Conservation (phyloP, 2,329 filamentous ascomycete genomes). For the Fusarium sp. region DNA sequence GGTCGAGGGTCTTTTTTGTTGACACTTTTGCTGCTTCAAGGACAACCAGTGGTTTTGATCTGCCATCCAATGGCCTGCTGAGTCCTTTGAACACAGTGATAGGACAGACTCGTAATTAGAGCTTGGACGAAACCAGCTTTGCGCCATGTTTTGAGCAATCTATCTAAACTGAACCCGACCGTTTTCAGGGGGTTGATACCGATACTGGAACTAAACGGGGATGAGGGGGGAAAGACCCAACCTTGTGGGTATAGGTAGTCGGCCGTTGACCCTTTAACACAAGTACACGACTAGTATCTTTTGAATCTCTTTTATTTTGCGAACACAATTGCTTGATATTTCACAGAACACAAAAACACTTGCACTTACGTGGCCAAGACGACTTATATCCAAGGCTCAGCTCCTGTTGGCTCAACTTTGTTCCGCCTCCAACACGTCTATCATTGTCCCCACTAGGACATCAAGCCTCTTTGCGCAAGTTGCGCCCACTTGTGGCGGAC, state of each 20-base stretch:
- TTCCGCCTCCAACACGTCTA: not conserved
- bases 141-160: not conserved
- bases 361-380: not conserved
- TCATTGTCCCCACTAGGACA: conserved; percentile 3
- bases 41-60: conserved; percentile 2
- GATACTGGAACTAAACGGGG: conserved; percentile 4
- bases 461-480: conserved; percentile 26
- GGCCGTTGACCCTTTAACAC: conserved; percentile 21
- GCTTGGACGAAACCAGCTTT: not conserved
- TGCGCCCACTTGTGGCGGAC: conserved; percentile 50
- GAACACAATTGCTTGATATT: conserved; percentile 10
- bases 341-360: not conserved
- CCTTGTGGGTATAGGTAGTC: conserved; percentile 21
- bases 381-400: not conserved
- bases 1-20: conserved; percentile 10
- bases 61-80: conserved; percentile 19
- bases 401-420: not conserved
- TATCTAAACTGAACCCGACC: not conserved
- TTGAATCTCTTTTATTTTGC: conserved; percentile 1
- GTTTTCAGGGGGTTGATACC: conserved; percentile 27
- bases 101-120: not conserved
- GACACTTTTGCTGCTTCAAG: conserved; percentile 22
- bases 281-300: conserved; percentile 8
- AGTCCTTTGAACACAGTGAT: conserved; percentile 9
- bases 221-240: conserved; percentile 23